Base-by-base conservation (phyloP, 441 rosid genomes). In the Mallotus repandus region DNA sequence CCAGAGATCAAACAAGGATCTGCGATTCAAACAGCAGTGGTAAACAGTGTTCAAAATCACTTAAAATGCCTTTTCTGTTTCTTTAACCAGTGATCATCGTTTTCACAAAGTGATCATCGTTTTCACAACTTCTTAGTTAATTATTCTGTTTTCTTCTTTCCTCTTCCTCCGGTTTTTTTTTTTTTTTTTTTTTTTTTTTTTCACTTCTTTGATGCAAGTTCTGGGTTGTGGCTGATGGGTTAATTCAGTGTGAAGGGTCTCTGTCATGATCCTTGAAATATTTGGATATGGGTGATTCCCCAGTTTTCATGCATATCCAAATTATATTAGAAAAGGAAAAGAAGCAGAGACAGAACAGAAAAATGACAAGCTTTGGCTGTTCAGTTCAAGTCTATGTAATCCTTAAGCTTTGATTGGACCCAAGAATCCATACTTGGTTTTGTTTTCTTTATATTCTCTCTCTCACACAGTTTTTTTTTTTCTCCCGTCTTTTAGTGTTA, bases 11-110 rank as follows among this genome's bases (percentile, higher is more conserved):
- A 53, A 59, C 62, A 58, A 53, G 73, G 16, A 54, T 58, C 63
- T 71, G 79, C 54, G 71, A 79, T 78, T 78, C 69, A 1, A 32
- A 61, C 18, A 71, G 22, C 69, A 76, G 84, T 25, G 70, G 25
- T 12, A 14, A 66, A 7, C 70, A 19, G 29, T 49, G 57, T 10
- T 70, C 73, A 56, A 8, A 55, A 21, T 70, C 74, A 46, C 57
- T 70, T 59, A 70, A 70, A 70, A 58, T 70, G 74, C 74, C 74
- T 59, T 70, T 70, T 25, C 74, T 70, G 4, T 70, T 70, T 25
- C 74, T 70, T 48, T 70, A 25, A 70, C 46, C 1, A 8, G n/a
- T n/a, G n/a, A n/a, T n/a, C n/a, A n/a, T n/a, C n/a, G n/a, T n/a
- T n/a, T n/a, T n/a, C n/a, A n/a, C n/a, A n/a, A n/a, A n/a, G 13